Conservation (phyloP, 2,329 filamentous ascomycete genomes). For the Calonectria pseudoreteaudii region DNA sequence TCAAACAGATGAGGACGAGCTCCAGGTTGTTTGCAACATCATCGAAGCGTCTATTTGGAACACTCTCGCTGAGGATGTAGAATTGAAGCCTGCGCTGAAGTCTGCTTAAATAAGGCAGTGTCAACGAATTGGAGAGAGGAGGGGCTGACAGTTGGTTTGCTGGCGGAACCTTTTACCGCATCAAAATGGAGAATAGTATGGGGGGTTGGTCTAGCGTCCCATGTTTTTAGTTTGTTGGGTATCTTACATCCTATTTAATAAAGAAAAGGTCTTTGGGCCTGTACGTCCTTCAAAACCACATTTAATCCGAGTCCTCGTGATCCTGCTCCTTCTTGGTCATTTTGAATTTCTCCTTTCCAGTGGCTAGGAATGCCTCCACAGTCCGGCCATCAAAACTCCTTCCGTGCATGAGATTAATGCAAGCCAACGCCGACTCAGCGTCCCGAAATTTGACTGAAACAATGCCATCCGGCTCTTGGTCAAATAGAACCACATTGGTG, state of each 20-base stretch:
- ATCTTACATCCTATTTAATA: conserved; percentile 42
- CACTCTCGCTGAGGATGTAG: conserved; percentile 59
- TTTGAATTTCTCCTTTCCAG: conserved; percentile 78
- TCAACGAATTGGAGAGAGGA: background rate
- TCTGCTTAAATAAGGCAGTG: conserved; percentile 9
- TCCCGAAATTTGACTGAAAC: conserved; percentile 86
- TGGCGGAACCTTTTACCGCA: background rate
- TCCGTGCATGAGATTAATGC: conserved; percentile 81
- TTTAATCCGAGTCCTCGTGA: conserved; percentile 53
- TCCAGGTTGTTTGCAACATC: conserved; percentile 75
- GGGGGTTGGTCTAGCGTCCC: conserved; percentile 14
- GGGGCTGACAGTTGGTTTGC: background rate
- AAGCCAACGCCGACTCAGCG: conserved; percentile 76
- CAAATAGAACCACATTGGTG: conserved; percentile 91
- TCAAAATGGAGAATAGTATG: background rate
- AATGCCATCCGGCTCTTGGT: conserved; percentile 86
- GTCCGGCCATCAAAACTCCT: conserved; percentile 80
- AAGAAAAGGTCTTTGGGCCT: conserved; percentile 20
- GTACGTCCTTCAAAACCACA: background rate
- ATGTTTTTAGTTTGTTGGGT: conserved; percentile 35
- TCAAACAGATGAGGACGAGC: conserved; percentile 68
- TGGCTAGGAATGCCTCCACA: conserved; percentile 78
- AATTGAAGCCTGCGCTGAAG: conserved; percentile 44
- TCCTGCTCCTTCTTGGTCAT: conserved; percentile 71
- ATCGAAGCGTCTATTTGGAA: conserved; percentile 82